Evolutionary conservation across 129 eudicot genomes (phyloP).

Genomic region (Flaveria trinervia): DNA sequence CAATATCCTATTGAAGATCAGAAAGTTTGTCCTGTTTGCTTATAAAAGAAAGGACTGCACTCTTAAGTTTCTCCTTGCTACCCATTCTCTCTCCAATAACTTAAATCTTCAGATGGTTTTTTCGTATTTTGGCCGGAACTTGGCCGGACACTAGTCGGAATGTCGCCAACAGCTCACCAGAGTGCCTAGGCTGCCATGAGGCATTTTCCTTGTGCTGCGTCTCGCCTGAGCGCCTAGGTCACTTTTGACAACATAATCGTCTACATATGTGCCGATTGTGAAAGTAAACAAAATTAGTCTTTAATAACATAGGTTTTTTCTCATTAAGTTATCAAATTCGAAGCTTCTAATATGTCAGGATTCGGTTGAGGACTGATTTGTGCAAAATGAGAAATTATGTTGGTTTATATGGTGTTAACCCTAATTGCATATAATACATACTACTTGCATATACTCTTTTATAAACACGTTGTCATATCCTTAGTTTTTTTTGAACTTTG

Average conservation of each 20-base stretch:
- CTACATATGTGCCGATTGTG: background rate
- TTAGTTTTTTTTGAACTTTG: slow-evolving; percentile 1
- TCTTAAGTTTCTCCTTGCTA: no score
- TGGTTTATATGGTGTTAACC: background rate
- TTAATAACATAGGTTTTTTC: background rate
- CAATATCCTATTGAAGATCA: no score
- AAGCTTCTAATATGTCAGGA: background rate
- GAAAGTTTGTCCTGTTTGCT: no score
- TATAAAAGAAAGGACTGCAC: no score
- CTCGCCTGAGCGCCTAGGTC: no score
- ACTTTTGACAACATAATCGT: background rate
- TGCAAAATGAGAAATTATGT: background rate
- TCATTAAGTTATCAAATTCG: background rate
- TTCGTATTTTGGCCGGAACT: no score
- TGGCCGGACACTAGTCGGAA: no score
- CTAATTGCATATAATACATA: background rate
- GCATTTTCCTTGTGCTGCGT: no score
- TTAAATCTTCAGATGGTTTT: no score
- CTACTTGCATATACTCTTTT: background rate
- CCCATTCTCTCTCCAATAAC: no score
- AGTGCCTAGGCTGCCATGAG: no score
- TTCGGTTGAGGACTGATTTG: background rate
- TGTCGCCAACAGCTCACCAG: no score
- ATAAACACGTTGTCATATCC: background rate
- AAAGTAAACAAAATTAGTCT: background rate